A percentile compares a stretch with the other conserved stretches of the same genome.
These are phyloP conservation scores for Termitomyces sp. DNA, from an alignment of 768 basidiomycete species.

Conservation along the genomic window DNA sequence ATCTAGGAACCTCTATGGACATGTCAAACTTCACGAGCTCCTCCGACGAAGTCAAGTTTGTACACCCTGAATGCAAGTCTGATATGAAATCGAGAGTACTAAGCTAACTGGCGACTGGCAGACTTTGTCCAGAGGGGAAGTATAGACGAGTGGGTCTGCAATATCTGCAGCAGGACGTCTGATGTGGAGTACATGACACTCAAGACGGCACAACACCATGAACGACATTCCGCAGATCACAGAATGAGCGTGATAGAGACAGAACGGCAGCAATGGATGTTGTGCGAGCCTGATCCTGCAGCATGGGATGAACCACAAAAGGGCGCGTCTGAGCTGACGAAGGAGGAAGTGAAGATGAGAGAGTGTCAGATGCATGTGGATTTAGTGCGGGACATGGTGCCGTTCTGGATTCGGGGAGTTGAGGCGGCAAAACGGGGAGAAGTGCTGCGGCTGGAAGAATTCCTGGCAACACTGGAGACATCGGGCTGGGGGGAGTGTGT, in stretches of 20 bases:
- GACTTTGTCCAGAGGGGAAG: constrained; percentile 21
- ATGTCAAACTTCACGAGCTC: constrained; percentile 11
- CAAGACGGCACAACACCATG: constrained; percentile 21
- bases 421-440: constrained; percentile 42
- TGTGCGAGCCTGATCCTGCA: constrained; percentile 12
- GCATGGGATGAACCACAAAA: constrained; percentile 20
- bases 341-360: constrained; percentile 24
- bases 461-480: constrained; percentile 27
- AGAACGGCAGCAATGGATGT: constrained; percentile 14
- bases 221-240: constrained; percentile 17
- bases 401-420: constrained; percentile 49
- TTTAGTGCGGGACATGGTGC: constrained; percentile 42
- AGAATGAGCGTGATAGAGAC: constrained; percentile 12
- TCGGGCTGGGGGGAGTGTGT: constrained; percentile 15
- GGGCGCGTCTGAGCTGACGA: constrained; percentile 17
- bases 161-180: constrained; percentile 35
- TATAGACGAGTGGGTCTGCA: constrained; percentile 28
- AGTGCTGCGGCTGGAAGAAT: constrained; percentile 37
- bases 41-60: constrained; percentile 7
- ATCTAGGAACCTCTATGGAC: not conserved
- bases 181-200: constrained; percentile 17
- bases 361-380: constrained; percentile 34
- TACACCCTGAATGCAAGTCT: constrained; percentile 12
- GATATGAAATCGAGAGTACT: not conserved
- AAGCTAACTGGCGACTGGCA: constrained; percentile 6